Base-by-base conservation (phyloP, 305 asterid genomes). In the Solanum hybrid region DNA sequence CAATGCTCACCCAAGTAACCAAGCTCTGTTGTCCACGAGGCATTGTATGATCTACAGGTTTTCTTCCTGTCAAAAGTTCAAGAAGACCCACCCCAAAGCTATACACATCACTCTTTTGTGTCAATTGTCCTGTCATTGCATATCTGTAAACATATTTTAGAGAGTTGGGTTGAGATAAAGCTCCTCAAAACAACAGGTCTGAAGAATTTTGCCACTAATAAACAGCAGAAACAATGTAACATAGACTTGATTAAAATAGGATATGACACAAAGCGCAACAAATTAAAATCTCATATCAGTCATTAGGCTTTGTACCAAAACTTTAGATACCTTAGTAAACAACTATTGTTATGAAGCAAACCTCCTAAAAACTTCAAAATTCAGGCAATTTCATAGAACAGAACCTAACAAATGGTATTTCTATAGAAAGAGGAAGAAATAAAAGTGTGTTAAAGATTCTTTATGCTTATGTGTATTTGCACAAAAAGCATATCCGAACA, bases 11-110 rank as follows among this genome's bases (percentile, higher is more conserved):
- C 98, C 98, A 95, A 83, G 98, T 95, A 86, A 95, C 95, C 84
- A 95, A 96, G 89, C 94, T 91, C 92, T 95, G 98, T 92, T 95
- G 98, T 35, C 98, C 98, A 89, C 98, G 97, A 51, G 98, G 98
- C 96, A 95, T 93, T 8, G 97, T 95, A 90, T 95, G 97, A 91
- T 95, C 98, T 73, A 95, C 98, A 69, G 98, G 98, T 92, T 95
- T 95, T 90, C 98, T 92, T 89, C 98, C 97, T 88, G 98, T 95
- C 89, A 95, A 89, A 91, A 95, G 98, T 93, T 95, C 98, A 78
- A 95, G 98, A 64, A 95, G 91, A 89, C 94, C 98, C 86, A 95
- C 98, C 84, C 98, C 98, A 91, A 94, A 95, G 92, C 98, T 94
- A 89, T 95, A 95, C 51, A 95, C 98, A 28, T 95, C 98, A 74